These are phyloP conservation scores for Cucurbita ficifolia DNA, from an alignment of 306 rosid species.

Conservation along the genomic window DNA sequence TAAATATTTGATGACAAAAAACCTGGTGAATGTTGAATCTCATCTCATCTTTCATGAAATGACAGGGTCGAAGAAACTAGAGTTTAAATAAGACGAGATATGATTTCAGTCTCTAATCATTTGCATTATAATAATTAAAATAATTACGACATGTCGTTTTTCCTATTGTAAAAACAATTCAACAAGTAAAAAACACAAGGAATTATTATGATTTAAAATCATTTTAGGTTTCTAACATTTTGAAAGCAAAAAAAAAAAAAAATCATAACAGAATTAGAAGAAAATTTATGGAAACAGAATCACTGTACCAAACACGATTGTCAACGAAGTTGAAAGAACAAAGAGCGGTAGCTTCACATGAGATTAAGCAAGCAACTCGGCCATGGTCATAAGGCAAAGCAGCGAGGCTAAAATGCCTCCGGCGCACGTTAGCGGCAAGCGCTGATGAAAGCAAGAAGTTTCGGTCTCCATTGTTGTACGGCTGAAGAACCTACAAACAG, in stretches of 20 bases:
- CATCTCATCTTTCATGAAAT: background rate
- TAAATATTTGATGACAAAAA: background rate
- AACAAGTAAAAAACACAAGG: background rate
- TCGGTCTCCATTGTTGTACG: constrained; percentile 30
- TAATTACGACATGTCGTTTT: background rate
- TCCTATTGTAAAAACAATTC: background rate
- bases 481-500: background rate
- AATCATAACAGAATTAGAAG: background rate
- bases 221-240: background rate
- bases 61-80: background rate
- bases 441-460: constrained; percentile 9
- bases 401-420: constrained; percentile 6
- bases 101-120: too few relatives aligned
- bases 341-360: constrained; percentile 9
- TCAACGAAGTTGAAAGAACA: background rate
- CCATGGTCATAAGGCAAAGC: constrained; percentile 14
- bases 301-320: background rate
- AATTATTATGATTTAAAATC: background rate
- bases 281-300: background rate
- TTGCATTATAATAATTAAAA: background rate
- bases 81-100: background rate
- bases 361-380: constrained; percentile 1
- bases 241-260: background rate
- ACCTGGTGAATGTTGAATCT: background rate
- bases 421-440: constrained; percentile 20